phyloP scores from a whole-genome alignment of 2,329 filamentous ascomycete species.

The Metarhizium rileyi region DNA sequence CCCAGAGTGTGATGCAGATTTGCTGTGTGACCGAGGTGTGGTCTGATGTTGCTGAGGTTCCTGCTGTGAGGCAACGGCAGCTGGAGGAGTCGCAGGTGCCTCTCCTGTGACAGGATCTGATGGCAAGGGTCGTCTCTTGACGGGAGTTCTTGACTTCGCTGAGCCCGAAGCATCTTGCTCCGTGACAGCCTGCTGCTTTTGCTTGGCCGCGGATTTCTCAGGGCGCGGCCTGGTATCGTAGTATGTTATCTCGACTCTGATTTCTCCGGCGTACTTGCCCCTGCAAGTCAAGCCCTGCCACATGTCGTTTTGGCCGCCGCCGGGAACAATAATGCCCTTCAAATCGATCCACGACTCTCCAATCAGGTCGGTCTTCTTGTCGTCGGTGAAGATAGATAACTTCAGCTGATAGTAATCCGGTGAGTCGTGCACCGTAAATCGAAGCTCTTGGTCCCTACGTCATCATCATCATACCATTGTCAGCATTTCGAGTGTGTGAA shows the following conservation, averaged over 20 bases:
- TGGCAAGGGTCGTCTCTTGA: slow-evolving; percentile 79
- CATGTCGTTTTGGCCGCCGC: slow-evolving; percentile 86
- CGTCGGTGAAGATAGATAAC: slow-evolving; percentile 93
- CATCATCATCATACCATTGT: too few species aligned
- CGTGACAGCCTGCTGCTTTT: slow-evolving; percentile 30
- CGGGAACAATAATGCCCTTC: slow-evolving; percentile 67
- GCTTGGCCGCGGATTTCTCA: slow-evolving; percentile 56
- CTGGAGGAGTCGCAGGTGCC: slow-evolving; percentile 22
- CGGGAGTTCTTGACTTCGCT: slow-evolving; percentile 44
- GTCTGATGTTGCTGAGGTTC: slow-evolving; percentile 38
- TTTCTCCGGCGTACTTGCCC: slow-evolving; percentile 92
- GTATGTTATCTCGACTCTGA: slow-evolving; percentile 90
- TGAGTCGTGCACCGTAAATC: slow-evolving; percentile 92
- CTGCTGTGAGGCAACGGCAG: slow-evolving; percentile 16
- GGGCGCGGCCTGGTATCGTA: slow-evolving; percentile 82
- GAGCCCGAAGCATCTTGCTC: slow-evolving; percentile 27
- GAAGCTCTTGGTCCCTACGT: slow-evolving; percentile 87
- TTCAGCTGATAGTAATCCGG: slow-evolving; percentile 95
- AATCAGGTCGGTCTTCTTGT: slow-evolving; percentile 95
- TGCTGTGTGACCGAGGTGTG: slow-evolving; percentile 37
- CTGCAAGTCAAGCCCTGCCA: slow-evolving; percentile 85
- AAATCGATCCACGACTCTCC: slow-evolving; percentile 89
- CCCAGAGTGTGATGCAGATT: slow-evolving; percentile 24
- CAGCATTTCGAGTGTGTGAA: too few species aligned
- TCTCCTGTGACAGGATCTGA: slow-evolving; percentile 61